phyloP scores from a whole-genome alignment of 345 rosid species.

The Boechera retrofracta region DNA sequence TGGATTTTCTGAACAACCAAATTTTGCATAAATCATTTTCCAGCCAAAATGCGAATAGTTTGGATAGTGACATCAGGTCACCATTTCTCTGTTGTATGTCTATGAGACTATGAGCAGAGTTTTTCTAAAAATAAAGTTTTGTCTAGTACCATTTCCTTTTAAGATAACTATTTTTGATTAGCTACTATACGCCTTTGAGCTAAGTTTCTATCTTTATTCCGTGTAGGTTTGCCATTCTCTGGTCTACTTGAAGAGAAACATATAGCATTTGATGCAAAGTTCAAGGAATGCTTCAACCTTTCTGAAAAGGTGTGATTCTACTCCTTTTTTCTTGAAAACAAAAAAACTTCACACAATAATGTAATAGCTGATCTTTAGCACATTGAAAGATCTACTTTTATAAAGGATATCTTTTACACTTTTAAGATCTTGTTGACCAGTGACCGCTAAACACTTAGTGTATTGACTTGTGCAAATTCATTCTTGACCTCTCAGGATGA shows the following conservation, averaged over 20 bases:
- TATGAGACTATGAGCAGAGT: background rate
- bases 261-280: slow-evolving; percentile 72
- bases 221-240: slow-evolving; percentile 60
- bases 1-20: no score
- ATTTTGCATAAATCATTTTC: background rate
- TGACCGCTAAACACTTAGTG: no score
- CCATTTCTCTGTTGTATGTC: background rate
- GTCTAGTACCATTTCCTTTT: background rate
- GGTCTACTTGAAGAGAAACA: slow-evolving; percentile 61
- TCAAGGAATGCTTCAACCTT: slow-evolving; percentile 59
- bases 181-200: background rate
- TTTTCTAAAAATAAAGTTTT: background rate
- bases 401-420: background rate
- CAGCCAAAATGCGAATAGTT: background rate
- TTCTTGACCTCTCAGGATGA: no score
- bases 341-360: background rate
- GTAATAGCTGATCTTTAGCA: slow-evolving; percentile 3
- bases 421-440: no score
- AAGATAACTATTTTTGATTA: background rate
- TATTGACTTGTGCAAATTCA: no score
- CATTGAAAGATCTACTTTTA: background rate
- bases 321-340: background rate
- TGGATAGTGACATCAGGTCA: background rate
- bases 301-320: slow-evolving; percentile 60
- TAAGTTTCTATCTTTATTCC: slow-evolving; percentile 2